Percentiles rank a stretch among this genome's conserved stretches.
phyloP scores from a whole-genome alignment of 148 eudicot genomes.

The Agrostemma githago region DNA sequence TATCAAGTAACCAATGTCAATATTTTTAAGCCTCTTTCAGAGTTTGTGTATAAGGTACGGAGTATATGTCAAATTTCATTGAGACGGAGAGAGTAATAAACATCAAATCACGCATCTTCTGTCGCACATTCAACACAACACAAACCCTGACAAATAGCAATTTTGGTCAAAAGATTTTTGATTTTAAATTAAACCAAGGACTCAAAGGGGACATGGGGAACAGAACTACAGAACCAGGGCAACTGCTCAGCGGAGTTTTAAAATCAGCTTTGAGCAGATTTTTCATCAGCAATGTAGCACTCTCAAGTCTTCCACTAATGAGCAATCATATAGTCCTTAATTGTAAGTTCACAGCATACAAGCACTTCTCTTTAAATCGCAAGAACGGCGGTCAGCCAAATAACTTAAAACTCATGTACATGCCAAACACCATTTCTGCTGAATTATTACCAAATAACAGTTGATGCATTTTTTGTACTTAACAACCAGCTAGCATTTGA shows the following conservation, averaged over 20 bases:
- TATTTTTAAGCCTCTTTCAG: neutral
- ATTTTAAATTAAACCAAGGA: slow-evolving; percentile 1
- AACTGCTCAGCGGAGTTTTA: neutral
- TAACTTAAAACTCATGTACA: neutral
- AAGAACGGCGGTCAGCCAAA: neutral
- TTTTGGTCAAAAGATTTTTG: too few relatives aligned
- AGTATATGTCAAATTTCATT: too few relatives aligned
- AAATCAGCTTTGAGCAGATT: neutral
- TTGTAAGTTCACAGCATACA: neutral
- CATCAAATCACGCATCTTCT: too few relatives aligned
- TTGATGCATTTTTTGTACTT: neutral
- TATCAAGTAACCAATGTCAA: neutral
- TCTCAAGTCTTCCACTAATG: neutral
- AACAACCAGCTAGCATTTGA: neutral
- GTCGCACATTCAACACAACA: too few relatives aligned
- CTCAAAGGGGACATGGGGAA: neutral
- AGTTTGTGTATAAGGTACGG: too few relatives aligned
- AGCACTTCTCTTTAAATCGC: neutral
- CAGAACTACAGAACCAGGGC: neutral
- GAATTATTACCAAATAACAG: neutral
- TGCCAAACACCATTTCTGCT: neutral
- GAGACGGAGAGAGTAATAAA: too few relatives aligned
- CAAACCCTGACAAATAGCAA: too few relatives aligned
- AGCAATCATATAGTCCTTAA: neutral
- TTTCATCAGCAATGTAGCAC: neutral